phyloP scores from a whole-genome alignment of 805 yeast species.

The Candida odintsovae region DNA sequence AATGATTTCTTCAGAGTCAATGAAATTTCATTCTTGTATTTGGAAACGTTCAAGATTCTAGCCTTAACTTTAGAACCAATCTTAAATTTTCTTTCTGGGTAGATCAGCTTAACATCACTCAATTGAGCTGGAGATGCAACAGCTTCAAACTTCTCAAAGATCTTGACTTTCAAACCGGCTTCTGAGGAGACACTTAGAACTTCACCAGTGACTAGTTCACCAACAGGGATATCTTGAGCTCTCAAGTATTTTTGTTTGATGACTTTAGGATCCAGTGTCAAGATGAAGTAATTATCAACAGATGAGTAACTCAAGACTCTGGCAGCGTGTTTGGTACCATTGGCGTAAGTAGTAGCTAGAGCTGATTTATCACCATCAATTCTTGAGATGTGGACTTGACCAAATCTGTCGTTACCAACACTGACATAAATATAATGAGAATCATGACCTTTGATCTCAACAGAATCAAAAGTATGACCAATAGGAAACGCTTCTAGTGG shows the following conservation, averaged over 20 bases:
- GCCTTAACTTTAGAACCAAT: conserved; percentile 77
- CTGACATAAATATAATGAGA: conserved; percentile 49
- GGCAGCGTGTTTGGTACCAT: conserved; percentile 67
- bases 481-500: conserved; percentile 65
- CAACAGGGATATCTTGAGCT: conserved; percentile 68
- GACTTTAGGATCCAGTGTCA: conserved; percentile 64
- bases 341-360: conserved; percentile 40
- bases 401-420: conserved; percentile 50
- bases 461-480: conserved; percentile 61
- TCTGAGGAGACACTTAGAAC: conserved; percentile 46
- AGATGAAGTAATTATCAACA: conserved; percentile 58
- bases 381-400: conserved; percentile 77
- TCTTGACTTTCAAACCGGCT: conserved; percentile 60
- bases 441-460: conserved; percentile 56
- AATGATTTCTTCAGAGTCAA: conserved; percentile 82
- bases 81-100: conserved; percentile 91
- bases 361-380: conserved; percentile 41
- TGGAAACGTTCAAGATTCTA: conserved; percentile 52
- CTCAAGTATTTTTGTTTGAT: conserved; percentile 63
- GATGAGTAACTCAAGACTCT: conserved; percentile 68
- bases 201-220: conserved; percentile 56
- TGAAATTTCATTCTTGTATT: conserved; percentile 41
- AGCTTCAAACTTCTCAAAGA: conserved; percentile 67
- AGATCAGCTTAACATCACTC: conserved; percentile 75
- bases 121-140: conserved; percentile 70